phyloP scores from a whole-genome alignment of 208 protist species.

The Trypanosoma melophagium region DNA sequence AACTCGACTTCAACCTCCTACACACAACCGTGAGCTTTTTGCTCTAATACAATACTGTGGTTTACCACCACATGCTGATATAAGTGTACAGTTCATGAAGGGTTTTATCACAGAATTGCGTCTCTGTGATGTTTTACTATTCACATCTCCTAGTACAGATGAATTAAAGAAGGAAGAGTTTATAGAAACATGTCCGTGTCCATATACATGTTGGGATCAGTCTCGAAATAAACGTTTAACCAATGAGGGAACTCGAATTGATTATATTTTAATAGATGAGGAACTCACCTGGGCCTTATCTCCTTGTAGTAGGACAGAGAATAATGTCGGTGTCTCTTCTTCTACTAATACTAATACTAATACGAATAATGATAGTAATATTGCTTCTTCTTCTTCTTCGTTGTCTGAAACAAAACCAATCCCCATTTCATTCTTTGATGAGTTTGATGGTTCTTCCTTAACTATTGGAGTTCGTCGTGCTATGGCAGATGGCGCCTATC shows the following conservation, averaged over 20 bases:
- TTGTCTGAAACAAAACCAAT: not conserved
- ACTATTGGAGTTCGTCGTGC: slow-evolving; percentile 47
- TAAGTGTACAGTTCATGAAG: slow-evolving; percentile 53
- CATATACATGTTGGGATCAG: slow-evolving; percentile 92
- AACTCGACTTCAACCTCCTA: slow-evolving; percentile 27
- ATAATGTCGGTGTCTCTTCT: slow-evolving; percentile 46
- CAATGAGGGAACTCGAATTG: slow-evolving; percentile 88
- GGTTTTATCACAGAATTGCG: slow-evolving; percentile 35
- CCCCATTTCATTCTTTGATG: slow-evolving; percentile 38
- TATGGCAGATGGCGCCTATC: slow-evolving; percentile 64
- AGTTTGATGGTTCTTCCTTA: slow-evolving; percentile 45
- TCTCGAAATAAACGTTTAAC: slow-evolving; percentile 76
- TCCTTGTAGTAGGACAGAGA: slow-evolving; percentile 47
- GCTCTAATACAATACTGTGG: slow-evolving; percentile 53
- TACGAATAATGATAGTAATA: slow-evolving; percentile 1
- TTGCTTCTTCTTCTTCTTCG: not conserved
- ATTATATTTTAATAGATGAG: slow-evolving; percentile 88
- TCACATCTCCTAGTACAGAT: not conserved
- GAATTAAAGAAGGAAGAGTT: slow-evolving; percentile 19
- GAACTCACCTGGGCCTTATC: slow-evolving; percentile 45
- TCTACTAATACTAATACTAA: not conserved
- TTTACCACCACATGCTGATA: slow-evolving; percentile 69
- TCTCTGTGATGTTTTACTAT: slow-evolving; percentile 10
- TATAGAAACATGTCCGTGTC: slow-evolving; percentile 58
- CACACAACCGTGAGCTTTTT: slow-evolving; percentile 70